Evolutionary conservation across 345 rosid genomes (phyloP).

Genomic region (Acer yangbiense): DNA sequence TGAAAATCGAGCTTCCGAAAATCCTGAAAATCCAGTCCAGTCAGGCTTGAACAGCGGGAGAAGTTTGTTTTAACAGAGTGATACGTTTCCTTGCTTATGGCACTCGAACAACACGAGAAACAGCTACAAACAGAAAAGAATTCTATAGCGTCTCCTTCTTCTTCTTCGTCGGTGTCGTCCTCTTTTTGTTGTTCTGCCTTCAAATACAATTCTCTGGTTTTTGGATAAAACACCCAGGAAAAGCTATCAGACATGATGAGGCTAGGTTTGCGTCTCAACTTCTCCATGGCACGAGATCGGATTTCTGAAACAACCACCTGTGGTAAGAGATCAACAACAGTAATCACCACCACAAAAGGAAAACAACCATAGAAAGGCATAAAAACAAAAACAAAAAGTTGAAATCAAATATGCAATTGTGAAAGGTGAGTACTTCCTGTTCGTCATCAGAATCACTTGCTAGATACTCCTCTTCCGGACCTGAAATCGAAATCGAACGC

Average conservation of each 20-base stretch:
- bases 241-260: conserved; percentile 40
- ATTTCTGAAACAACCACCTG: conserved; percentile 75
- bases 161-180: conserved; percentile 16
- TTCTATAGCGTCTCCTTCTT: conserved; percentile 39
- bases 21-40: conserved; percentile 29
- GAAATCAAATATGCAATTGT: background rate
- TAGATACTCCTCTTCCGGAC: conserved; percentile 39
- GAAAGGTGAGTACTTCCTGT: conserved; percentile 42
- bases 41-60: conserved; percentile 62
- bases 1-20: conserved; percentile 35
- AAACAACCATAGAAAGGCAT: background rate
- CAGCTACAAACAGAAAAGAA: conserved; percentile 65
- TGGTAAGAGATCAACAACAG: background rate
- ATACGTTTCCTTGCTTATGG: conserved; percentile 52
- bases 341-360: background rate
- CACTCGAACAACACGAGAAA: conserved; percentile 64
- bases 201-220: conserved; percentile 21
- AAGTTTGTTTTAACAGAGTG: conserved; percentile 57
- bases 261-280: conserved; percentile 56
- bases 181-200: conserved; percentile 17
- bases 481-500: conserved; percentile 34
- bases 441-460: conserved; percentile 44
- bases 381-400: background rate
- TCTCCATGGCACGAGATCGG: conserved; percentile 73
- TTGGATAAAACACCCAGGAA: conserved; percentile 47